Conservation (phyloP, 1,139 yeast genomes). For the Magnusiomyces sp. region DNA sequence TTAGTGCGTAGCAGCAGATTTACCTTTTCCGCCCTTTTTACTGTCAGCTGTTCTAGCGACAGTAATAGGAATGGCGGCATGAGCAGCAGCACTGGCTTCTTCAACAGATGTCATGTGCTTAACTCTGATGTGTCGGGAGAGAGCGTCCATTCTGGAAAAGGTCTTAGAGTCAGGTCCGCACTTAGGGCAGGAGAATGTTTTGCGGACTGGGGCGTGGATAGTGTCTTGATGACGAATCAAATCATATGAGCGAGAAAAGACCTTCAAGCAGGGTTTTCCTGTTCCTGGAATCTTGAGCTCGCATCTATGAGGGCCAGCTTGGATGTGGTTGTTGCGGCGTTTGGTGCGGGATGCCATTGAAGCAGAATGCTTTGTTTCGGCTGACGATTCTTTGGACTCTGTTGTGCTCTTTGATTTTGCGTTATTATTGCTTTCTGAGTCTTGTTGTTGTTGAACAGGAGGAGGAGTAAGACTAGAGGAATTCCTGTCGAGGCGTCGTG, state of each 20-base stretch:
- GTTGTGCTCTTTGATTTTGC: conserved; percentile 1
- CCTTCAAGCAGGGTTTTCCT: conserved; percentile 62
- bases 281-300: conserved; percentile 53
- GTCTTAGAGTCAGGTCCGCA: conserved; percentile 73
- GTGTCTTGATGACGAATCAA: conserved; percentile 93
- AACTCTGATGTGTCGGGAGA: conserved; percentile 84
- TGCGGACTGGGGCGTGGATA: conserved; percentile 82
- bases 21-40: no score
- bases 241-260: conserved; percentile 90
- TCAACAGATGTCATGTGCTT: conserved; percentile 43
- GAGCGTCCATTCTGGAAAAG: conserved; percentile 88
- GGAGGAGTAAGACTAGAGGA: neutral
- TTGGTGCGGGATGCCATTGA: neutral
- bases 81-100: conserved; percentile 2
- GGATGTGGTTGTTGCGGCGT: conserved; percentile 11
- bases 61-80: neutral
- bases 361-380: neutral
- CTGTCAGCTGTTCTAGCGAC: no score
- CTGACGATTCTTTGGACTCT: conserved; percentile 5
- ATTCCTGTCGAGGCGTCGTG: neutral
- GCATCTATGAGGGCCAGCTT: conserved; percentile 44
- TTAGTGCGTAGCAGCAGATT: no score
- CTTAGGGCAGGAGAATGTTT: conserved; percentile 75
- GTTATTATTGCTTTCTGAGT: neutral
- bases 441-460: conserved; percentile 2